Conservation (phyloP, 2,329 filamentous ascomycete genomes). For the Furcasterigmium furcatum region DNA sequence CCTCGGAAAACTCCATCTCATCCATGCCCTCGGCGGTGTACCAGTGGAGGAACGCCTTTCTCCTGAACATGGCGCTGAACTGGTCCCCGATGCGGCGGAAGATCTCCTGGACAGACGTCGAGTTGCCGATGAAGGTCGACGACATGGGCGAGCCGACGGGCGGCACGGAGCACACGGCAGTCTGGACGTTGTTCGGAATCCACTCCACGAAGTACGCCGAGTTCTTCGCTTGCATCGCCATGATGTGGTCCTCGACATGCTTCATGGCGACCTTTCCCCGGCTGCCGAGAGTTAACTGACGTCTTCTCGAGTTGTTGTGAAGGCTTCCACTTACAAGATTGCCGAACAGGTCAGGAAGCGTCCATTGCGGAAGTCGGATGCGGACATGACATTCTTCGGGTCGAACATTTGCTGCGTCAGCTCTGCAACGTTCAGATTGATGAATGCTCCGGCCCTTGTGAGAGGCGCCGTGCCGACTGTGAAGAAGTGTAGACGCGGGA, state of each 20-base stretch:
- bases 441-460: constrained; percentile 81
- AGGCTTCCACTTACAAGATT: constrained; percentile 71
- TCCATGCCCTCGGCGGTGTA: constrained; percentile 99
- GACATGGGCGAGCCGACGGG: constrained; percentile 98
- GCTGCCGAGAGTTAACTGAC: constrained; percentile 37
- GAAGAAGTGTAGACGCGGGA: constrained; percentile 99
- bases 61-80: constrained; percentile 99
- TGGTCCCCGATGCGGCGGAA: constrained; percentile 99
- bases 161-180: constrained; percentile 81
- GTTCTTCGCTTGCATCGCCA: constrained; percentile 99
- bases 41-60: constrained; percentile 99
- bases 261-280: constrained; percentile 99
- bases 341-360: constrained; percentile 99
- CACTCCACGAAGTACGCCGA: constrained; percentile 98
- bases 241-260: constrained; percentile 99
- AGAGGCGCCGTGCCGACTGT: constrained; percentile 99
- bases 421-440: constrained; percentile 94
- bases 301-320: not conserved
- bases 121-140: constrained; percentile 98
- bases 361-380: constrained; percentile 98
- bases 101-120: constrained; percentile 98
- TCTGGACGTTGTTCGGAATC: constrained; percentile 99
- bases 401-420: constrained; percentile 99
- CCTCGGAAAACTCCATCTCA: constrained; percentile 99
- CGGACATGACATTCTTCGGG: constrained; percentile 99